Conservation (phyloP, 306 rosid genomes). For the Datisca glomerata region DNA sequence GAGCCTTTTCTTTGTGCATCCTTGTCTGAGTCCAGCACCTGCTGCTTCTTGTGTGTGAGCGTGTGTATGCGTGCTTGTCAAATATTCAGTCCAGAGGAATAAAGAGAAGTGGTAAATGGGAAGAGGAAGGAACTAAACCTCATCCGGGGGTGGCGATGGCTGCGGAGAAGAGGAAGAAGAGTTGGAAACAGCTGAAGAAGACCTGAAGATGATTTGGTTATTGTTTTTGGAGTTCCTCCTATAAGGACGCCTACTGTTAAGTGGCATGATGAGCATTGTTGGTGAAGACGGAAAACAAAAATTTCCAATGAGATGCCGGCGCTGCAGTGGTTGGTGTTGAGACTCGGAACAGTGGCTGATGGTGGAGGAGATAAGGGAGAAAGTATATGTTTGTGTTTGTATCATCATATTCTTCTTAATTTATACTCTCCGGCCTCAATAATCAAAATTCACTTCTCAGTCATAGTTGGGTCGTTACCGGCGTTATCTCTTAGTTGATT, state of each 20-base stretch:
- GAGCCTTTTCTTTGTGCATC: conserved; percentile 33
- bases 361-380: neutral
- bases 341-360: neutral
- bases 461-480: too few species aligned
- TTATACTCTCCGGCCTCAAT: too few species aligned
- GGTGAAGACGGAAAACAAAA: conserved; percentile 12
- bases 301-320: neutral
- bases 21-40: conserved; percentile 9
- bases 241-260: conserved; percentile 4
- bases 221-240: conserved; percentile 14
- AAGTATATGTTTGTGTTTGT: too few species aligned
- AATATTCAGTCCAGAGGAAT: too few species aligned
- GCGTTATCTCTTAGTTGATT: too few species aligned
- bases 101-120: too few species aligned
- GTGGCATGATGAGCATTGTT: conserved; percentile 11
- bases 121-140: conserved; percentile 14
- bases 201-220: conserved; percentile 12
- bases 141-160: conserved; percentile 7
- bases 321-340: neutral
- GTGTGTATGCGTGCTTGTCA: too few species aligned
- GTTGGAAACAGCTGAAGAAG: conserved; percentile 10
- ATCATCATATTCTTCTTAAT: too few species aligned
- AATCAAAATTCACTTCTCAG: too few species aligned
- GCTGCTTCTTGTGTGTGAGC: neutral
- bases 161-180: conserved; percentile 3